Evolutionary conservation across 345 rosid genomes (phyloP).

Genomic region (Excoecaria agallocha): DNA sequence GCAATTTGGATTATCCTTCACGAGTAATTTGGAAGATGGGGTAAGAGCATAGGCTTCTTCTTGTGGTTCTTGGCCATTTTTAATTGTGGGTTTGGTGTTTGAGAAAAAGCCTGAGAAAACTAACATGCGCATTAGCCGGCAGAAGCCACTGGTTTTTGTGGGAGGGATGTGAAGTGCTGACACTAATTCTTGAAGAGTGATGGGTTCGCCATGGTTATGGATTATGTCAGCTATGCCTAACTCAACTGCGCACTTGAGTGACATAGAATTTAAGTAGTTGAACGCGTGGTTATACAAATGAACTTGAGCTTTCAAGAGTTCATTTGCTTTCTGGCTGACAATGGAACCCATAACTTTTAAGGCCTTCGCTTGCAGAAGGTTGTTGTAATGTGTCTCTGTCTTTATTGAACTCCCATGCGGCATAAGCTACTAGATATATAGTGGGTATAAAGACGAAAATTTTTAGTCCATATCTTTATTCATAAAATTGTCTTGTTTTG

Average conservation of each 20-base stretch:
- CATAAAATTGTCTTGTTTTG: no score
- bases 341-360: slow-evolving; percentile 13
- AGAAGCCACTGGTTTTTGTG: slow-evolving; percentile 17
- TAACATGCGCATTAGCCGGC: slow-evolving; percentile 45
- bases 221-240: slow-evolving; percentile 44
- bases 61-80: slow-evolving; percentile 1
- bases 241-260: slow-evolving; percentile 45
- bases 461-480: no score
- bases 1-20: slow-evolving; percentile 32
- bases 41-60: slow-evolving; percentile 38
- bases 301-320: slow-evolving; percentile 41
- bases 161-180: slow-evolving; percentile 36
- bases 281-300: slow-evolving; percentile 36
- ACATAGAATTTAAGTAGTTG: slow-evolving; percentile 43
- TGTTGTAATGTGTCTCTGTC: not conserved
- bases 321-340: slow-evolving; percentile 7
- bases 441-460: no score
- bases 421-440: no score
- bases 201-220: slow-evolving; percentile 37
- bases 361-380: not conserved
- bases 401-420: no score
- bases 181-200: slow-evolving; percentile 40
- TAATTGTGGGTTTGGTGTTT: not conserved
- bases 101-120: slow-evolving; percentile 42
- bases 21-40: slow-evolving; percentile 33